Percentiles rank a stretch among this genome's conserved stretches.
phyloP scores from a whole-genome alignment of 2,329 filamentous ascomycete species.

The Fusarium sp. region DNA sequence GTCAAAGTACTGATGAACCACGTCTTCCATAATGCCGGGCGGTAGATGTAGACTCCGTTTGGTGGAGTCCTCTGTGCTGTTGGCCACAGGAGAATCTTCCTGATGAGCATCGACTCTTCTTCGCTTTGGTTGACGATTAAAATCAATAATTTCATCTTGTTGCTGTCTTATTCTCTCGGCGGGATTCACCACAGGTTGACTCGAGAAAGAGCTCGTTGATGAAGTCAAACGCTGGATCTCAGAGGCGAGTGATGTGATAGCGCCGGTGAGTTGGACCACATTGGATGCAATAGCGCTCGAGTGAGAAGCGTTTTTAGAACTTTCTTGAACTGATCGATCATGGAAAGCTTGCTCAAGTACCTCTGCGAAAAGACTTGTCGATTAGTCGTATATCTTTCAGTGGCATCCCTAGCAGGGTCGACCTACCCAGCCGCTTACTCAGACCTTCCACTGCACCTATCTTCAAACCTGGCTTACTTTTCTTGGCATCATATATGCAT shows the following conservation, averaged over 20 bases:
- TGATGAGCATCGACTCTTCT: neutral
- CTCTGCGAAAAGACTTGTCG: neutral
- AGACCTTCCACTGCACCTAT: conserved; percentile 22
- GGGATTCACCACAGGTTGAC: no score
- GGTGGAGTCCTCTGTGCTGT: neutral
- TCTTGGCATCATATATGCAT: conserved; percentile 30
- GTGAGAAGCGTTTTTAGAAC: neutral
- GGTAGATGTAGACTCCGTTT: neutral
- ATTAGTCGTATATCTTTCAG: neutral
- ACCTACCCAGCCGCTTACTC: conserved; percentile 24
- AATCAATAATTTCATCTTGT: neutral
- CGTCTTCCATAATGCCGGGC: neutral
- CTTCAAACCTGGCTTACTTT: conserved; percentile 30
- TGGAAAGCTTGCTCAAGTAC: conserved; percentile 4
- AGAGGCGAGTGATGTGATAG: neutral
- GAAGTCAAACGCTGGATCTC: conserved; percentile 2
- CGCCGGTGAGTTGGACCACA: neutral
- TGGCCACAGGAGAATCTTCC: neutral
- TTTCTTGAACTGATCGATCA: conserved; percentile 6
- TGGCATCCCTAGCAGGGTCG: no score
- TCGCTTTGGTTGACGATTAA: neutral
- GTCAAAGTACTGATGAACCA: conserved; percentile 1
- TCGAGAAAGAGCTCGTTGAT: neutral
- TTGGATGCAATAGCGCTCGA: neutral
- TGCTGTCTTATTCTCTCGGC: neutral